Percentiles rank a stretch among this genome's conserved stretches.
These are phyloP conservation scores for Aspergillus quadricinctus DNA, from an alignment of 2,329 filamentous ascomycete species.

Conservation along the genomic window DNA sequence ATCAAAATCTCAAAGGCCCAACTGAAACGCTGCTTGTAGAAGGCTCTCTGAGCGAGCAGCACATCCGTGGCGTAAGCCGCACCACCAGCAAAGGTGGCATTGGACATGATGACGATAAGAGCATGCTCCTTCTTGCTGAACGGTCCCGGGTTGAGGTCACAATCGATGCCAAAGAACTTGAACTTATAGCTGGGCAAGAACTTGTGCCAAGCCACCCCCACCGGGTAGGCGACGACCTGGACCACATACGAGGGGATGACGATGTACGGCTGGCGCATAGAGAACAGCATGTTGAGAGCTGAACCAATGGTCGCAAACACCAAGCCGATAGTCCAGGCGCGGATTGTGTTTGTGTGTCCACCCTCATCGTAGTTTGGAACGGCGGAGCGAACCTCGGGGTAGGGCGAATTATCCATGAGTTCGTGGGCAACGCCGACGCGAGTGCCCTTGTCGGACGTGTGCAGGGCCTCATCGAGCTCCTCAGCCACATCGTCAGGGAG, in stretches of 20 bases:
- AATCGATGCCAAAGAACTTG: constrained; percentile 34
- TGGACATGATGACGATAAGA: constrained; percentile 51
- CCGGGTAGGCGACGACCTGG: constrained; percentile 59
- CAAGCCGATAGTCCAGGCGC: constrained; percentile 60
- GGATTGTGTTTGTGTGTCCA: constrained; percentile 60
- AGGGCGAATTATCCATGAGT: constrained; percentile 63
- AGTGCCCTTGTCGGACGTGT: constrained; percentile 53
- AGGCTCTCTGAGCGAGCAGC: constrained; percentile 65
- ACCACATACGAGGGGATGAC: constrained; percentile 59
- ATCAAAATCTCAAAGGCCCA: constrained; percentile 63
- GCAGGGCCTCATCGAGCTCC: constrained; percentile 56
- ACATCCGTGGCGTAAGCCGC: constrained; percentile 69
- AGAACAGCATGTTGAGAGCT: constrained; percentile 58
- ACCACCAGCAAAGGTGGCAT: constrained; percentile 60
- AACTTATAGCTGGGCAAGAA: constrained; percentile 35
- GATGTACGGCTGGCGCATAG: constrained; percentile 54
- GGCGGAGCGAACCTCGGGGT: constrained; percentile 63
- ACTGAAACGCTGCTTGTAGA: constrained; percentile 68
- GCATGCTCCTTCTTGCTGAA: constrained; percentile 48
- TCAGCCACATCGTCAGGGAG: constrained; percentile 59
- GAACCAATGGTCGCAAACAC: constrained; percentile 60
- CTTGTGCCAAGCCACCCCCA: constrained; percentile 38
- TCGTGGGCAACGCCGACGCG: constrained; percentile 56
- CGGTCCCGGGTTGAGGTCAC: constrained; percentile 40
- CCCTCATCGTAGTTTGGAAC: constrained; percentile 63